A percentile compares a stretch with the other conserved stretches of the same genome.
phyloP scores from a whole-genome alignment of 2,329 filamentous ascomycete species.

The Talaromyces sp. region DNA sequence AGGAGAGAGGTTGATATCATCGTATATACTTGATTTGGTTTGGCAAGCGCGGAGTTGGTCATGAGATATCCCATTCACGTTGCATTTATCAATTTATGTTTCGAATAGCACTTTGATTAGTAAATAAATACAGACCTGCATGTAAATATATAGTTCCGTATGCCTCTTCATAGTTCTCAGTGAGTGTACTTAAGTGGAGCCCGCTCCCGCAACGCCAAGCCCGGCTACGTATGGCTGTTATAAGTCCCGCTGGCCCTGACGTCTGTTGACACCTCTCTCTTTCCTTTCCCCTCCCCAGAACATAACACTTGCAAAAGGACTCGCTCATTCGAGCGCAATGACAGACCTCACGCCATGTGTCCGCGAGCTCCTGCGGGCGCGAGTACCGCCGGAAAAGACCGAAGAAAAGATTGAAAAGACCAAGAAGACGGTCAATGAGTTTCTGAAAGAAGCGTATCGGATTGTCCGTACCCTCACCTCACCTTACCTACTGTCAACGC shows the following conservation, averaged over 20 bases:
- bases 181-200: too few species aligned
- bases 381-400: slow-evolving; percentile 1
- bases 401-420: slow-evolving; percentile 7
- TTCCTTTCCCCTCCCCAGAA: background rate
- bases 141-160: background rate
- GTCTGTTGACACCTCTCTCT: background rate
- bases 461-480: slow-evolving; percentile 55
- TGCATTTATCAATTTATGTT: background rate
- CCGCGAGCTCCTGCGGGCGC: slow-evolving; percentile 19
- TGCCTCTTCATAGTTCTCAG: too few species aligned
- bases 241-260: background rate
- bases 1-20: slow-evolving; percentile 10
- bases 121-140: background rate
- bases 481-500: too few species aligned
- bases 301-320: background rate
- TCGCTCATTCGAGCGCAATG: slow-evolving; percentile 20
- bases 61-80: background rate
- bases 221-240: background rate
- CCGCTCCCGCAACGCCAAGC: background rate
- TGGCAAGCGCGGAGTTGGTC: slow-evolving; percentile 8
- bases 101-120: background rate
- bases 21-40: background rate
- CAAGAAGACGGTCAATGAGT: slow-evolving; percentile 62
- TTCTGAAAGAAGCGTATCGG: slow-evolving; percentile 87
- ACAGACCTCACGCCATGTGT: slow-evolving; percentile 37